Evolutionary conservation across 2,329 filamentous ascomycete genomes (phyloP).

Genomic region (Diaporthe longicolla): DNA sequence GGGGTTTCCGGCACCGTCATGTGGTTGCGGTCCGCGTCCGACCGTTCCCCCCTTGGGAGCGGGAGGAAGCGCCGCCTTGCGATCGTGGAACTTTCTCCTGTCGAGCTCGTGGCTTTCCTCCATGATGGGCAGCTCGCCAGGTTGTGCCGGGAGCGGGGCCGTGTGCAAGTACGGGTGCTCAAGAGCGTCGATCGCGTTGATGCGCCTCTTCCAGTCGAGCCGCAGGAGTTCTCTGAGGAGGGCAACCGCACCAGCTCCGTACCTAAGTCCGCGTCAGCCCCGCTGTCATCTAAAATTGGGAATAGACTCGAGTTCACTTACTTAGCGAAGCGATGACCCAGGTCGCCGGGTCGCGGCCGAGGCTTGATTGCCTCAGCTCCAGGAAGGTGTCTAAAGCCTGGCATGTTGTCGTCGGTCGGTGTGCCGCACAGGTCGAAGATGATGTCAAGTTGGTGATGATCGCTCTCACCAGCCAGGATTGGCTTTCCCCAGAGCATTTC

Average conservation of each 20-base stretch:
- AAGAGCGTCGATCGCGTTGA: conserved; percentile 94
- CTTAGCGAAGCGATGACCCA: conserved; percentile 82
- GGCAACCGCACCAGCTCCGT: conserved; percentile 80
- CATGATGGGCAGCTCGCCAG: conserved; percentile 90
- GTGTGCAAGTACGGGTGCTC: conserved; percentile 93
- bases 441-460: conserved; percentile 89
- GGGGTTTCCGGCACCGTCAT: conserved; percentile 59
- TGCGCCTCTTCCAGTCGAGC: conserved; percentile 88
- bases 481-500: conserved; percentile 97
- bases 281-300: not conserved
- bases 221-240: conserved; percentile 86
- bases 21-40: conserved; percentile 72
- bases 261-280: conserved; percentile 56
- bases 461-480: conserved; percentile 90
- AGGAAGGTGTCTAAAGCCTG: conserved; percentile 86
- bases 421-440: conserved; percentile 95
- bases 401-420: conserved; percentile 92
- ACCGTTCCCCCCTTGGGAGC: conserved; percentile 93
- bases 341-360: conserved; percentile 72
- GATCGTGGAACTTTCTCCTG: conserved; percentile 88
- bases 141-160: conserved; percentile 81
- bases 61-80: conserved; percentile 86
- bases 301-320: conserved; percentile 48
- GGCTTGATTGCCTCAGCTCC: conserved; percentile 83
- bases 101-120: conserved; percentile 98